Base-by-base conservation (phyloP, 768 basidiomycete species). In the Mycena sanguinolenta region DNA sequence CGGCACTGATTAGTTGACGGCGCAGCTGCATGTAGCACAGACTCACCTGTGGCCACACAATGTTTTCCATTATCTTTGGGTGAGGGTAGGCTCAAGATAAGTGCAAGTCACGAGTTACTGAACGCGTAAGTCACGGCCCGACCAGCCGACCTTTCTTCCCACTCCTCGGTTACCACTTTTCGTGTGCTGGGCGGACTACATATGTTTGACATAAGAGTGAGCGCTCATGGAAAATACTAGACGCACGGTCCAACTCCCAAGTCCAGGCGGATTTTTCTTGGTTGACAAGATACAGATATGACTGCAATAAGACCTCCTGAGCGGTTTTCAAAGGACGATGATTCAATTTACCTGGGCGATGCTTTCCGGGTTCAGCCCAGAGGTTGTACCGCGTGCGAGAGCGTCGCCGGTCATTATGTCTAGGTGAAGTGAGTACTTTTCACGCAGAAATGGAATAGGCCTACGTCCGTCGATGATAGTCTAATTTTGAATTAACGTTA, bases 231-330 rank as follows among this genome's bases (percentile, higher is more conserved):
- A n/a, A n/a, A n/a, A n/a, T n/a, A n/a, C n/a, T n/a, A n/a, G n/a
- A n/a, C n/a, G n/a, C n/a, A n/a, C n/a, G n/a, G n/a, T n/a, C n/a
- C n/a, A n/a, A n/a, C n/a, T n/a, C n/a, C n/a, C n/a, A n/a, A n/a
- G n/a, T n/a, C n/a, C n/a, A n/a, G n/a, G n/a, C n/a, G n/a, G n/a
- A n/a, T 32, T 88, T 85, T 61, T 92, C 91, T 79, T 94, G 93
- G 60, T 89, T 86, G 9, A 83, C 86, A 23, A 95, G 87, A 75
- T 87, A 88, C 39, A 92, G 79, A 74, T 93, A 93, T 1, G 90
- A 80, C 92, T 94, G 70, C 13, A 6, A 6, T 8, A 58, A 23
- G 30, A 25, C 27, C 13, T 13, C 13, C 4, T 74, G 25, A 73
- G 64, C 50, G 25, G 17, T n/a, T n/a, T n/a, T n/a, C n/a, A 53